phyloP scores from a whole-genome alignment of 345 rosid genomes.

The Citrus maxima region DNA sequence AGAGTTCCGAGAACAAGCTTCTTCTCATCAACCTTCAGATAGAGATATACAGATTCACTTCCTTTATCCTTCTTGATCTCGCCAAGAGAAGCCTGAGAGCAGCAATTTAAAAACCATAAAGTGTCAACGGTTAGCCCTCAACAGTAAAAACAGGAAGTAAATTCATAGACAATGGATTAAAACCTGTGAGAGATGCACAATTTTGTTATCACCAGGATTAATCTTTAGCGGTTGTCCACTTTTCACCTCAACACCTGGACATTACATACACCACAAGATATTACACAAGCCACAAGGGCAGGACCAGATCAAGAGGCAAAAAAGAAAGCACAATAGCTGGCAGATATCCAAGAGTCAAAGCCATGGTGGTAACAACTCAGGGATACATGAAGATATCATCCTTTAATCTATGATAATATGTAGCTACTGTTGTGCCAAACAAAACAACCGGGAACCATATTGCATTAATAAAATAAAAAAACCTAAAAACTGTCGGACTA shows the following conservation, averaged over 20 bases:
- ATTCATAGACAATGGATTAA: neutral
- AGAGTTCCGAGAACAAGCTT: constrained; percentile 66
- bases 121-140: neutral
- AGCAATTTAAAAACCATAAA: neutral
- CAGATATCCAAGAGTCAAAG: neutral
- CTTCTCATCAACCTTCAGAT: constrained; percentile 32
- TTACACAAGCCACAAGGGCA: neutral
- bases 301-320: neutral
- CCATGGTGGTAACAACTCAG: neutral
- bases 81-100: constrained; percentile 56
- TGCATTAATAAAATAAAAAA: neutral
- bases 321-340: too few relatives aligned
- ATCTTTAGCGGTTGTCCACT: constrained; percentile 34
- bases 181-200: constrained; percentile 71
- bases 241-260: constrained; percentile 66
- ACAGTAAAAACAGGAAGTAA: neutral
- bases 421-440: neutral
- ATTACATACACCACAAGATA: neutral
- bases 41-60: constrained; percentile 33
- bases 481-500: neutral
- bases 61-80: constrained; percentile 49
- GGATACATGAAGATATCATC: neutral
- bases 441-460: too few relatives aligned
- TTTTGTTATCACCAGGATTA: constrained; percentile 26
- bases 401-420: neutral